Percentiles rank a stretch among this genome's conserved stretches.
Evolutionary conservation across 192 early-diverging fungal species (phyloP).

Genomic region (Martensiomyces pterosporus): DNA sequence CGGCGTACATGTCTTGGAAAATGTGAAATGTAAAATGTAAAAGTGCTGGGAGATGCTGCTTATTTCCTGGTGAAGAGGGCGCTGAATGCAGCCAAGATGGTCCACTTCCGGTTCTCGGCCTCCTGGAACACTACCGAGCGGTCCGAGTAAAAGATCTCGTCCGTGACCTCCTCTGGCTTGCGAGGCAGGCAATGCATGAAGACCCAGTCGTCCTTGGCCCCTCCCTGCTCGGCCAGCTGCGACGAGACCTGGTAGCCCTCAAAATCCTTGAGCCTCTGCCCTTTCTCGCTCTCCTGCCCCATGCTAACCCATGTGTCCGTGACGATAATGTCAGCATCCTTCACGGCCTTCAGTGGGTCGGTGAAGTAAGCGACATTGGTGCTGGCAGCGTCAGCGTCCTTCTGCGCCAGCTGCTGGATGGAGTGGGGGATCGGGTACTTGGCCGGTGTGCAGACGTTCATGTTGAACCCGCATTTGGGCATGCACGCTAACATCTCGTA

Average conservation of each 20-base stretch:
- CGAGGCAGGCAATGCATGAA: conserved; percentile 99
- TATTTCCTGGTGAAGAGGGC: conserved; percentile 53
- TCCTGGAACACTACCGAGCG: conserved; percentile 94
- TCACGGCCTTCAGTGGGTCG: conserved; percentile 74
- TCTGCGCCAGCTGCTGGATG: conserved; percentile 63
- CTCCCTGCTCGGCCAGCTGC: conserved; percentile 71
- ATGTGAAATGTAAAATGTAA: too few relatives aligned
- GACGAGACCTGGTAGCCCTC: conserved; percentile 84
- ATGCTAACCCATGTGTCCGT: conserved; percentile 99
- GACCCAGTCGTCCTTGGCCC: conserved; percentile 84
- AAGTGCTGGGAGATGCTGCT: too few relatives aligned
- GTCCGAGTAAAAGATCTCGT: conserved; percentile 89
- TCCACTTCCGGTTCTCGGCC: conserved; percentile 99
- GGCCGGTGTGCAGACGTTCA: conserved; percentile 79
- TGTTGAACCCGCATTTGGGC: conserved; percentile 80
- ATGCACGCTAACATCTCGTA: conserved; percentile 86
- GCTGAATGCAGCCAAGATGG: conserved; percentile 83
- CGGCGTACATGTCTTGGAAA: too few relatives aligned
- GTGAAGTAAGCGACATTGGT: conserved; percentile 54
- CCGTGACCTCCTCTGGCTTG: conserved; percentile 95
- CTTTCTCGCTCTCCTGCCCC: conserved; percentile 95
- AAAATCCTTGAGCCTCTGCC: conserved; percentile 74
- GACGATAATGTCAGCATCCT: conserved; percentile 81
- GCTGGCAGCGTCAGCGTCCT: conserved; percentile 55
- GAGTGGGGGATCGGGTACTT: conserved; percentile 72